Conservation (phyloP, 2,329 filamentous ascomycete genomes). For the Incumbomyces delicatus region DNA sequence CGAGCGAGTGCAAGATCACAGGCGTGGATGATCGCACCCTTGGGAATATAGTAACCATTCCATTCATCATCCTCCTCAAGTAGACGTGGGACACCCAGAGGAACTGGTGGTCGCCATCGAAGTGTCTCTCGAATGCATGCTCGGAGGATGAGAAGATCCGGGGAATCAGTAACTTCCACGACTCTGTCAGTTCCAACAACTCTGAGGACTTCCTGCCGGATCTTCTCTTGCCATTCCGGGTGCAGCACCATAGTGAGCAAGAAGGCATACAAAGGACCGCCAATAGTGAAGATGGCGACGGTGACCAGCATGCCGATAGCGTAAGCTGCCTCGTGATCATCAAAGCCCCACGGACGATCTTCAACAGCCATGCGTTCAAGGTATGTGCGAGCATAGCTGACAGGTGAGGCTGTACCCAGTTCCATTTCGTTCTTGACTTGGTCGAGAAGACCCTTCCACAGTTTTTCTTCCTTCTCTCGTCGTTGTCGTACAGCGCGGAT, state of each 20-base stretch:
- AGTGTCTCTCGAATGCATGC: conserved; percentile 36
- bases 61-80: conserved; percentile 43
- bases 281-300: conserved; percentile 10
- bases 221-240: conserved; percentile 37
- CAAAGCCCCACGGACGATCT: conserved; percentile 15
- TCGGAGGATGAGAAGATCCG: conserved; percentile 29
- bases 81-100: conserved; percentile 41
- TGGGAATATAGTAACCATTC: conserved; percentile 40
- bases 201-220: conserved; percentile 38
- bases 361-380: conserved; percentile 20
- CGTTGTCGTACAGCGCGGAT: conserved; percentile 18
- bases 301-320: conserved; percentile 14
- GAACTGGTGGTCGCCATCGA: conserved; percentile 41
- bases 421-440: conserved; percentile 19
- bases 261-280: conserved; percentile 5
- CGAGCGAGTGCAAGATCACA: conserved; percentile 28
- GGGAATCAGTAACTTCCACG: conserved; percentile 34
- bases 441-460: conserved; percentile 23
- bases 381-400: conserved; percentile 21
- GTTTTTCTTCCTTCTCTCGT: conserved; percentile 23
- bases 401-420: conserved; percentile 15
- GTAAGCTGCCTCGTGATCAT: conserved; percentile 22
- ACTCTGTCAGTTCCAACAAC: conserved; percentile 31
- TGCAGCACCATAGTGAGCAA: conserved; percentile 36
- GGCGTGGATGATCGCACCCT: conserved; percentile 36